These are phyloP conservation scores for Venturiaceae sp. DNA, from an alignment of 2,329 filamentous ascomycete genomes.

Conservation along the genomic window DNA sequence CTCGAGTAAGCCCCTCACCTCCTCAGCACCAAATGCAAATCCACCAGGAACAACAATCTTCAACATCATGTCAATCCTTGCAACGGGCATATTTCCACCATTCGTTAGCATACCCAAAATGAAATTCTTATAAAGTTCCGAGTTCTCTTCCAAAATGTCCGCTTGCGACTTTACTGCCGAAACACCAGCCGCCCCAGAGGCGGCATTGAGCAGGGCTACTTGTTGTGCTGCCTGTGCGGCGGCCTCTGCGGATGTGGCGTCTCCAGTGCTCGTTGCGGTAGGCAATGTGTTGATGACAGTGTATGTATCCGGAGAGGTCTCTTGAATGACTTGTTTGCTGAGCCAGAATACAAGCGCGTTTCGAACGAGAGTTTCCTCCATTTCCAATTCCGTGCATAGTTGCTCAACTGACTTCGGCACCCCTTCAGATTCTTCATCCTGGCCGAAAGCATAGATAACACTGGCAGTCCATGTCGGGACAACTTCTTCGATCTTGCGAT, in stretches of 20 bases:
- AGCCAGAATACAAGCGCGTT: constrained; percentile 64
- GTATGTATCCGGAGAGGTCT: constrained; percentile 44
- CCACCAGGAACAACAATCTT: constrained; percentile 83
- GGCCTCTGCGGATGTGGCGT: not conserved
- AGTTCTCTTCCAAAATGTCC: constrained; percentile 56
- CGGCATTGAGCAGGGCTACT: constrained; percentile 14
- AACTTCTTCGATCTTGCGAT: constrained; percentile 64
- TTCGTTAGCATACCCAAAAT: constrained; percentile 94
- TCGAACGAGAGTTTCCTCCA: constrained; percentile 63
- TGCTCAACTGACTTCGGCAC: constrained; percentile 27
- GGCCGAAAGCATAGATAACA: constrained; percentile 69
- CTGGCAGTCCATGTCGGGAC: constrained; percentile 79
- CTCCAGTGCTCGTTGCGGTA: not conserved
- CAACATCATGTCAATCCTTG: constrained; percentile 86
- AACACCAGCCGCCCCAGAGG: constrained; percentile 25
- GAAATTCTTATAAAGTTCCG: constrained; percentile 78
- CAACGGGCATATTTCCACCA: constrained; percentile 71
- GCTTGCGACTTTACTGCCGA: constrained; percentile 41
- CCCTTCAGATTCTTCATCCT: constrained; percentile 26
- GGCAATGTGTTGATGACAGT: constrained; percentile 50
- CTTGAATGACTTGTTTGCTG: constrained; percentile 55
- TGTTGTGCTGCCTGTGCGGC: constrained; percentile 28
- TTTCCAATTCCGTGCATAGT: constrained; percentile 49
- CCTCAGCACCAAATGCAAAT: constrained; percentile 83
- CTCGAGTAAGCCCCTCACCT: constrained; percentile 69